Conservation (phyloP, 1,284 basidiomycete species). For the Puccinia hordei region DNA sequence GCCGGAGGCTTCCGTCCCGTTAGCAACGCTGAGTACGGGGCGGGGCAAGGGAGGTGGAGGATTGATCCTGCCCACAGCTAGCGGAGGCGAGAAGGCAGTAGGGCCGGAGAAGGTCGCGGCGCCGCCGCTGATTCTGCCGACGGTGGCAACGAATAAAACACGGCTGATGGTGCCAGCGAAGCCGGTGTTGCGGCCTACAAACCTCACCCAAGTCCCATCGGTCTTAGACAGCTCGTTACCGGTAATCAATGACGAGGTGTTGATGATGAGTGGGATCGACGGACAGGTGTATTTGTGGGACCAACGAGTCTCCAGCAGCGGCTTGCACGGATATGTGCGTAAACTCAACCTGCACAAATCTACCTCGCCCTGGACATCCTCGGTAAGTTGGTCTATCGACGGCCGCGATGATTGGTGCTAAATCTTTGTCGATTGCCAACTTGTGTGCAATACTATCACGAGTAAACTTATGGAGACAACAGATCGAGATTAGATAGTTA, state of each 20-base stretch:
- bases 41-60: no score
- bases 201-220: conserved; percentile 53
- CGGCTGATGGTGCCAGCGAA: no score
- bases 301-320: no score
- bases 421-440: no score
- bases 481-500: no score
- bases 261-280: no score
- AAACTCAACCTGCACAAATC: conserved; percentile 81
- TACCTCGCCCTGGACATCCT: conserved; percentile 93
- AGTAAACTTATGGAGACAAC: no score
- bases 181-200: conserved; percentile 25
- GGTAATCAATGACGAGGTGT: conserved; percentile 71
- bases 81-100: not conserved
- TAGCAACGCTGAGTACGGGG: not conserved
- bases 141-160: no score
- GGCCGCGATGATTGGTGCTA: no score
- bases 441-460: no score
- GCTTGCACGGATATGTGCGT: conserved; percentile 70
- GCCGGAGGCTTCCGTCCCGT: not conserved
- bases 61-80: conserved; percentile 20
- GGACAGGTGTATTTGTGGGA: no score
- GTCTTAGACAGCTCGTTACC: conserved; percentile 57
- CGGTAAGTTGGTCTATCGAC: no score
- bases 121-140: conserved; percentile 5
- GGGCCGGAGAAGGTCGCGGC: not conserved